Percentiles rank a stretch among this genome's conserved stretches.
phyloP scores from a whole-genome alignment of 2,329 filamentous ascomycete genomes.

The Fusarium ambrosium region DNA sequence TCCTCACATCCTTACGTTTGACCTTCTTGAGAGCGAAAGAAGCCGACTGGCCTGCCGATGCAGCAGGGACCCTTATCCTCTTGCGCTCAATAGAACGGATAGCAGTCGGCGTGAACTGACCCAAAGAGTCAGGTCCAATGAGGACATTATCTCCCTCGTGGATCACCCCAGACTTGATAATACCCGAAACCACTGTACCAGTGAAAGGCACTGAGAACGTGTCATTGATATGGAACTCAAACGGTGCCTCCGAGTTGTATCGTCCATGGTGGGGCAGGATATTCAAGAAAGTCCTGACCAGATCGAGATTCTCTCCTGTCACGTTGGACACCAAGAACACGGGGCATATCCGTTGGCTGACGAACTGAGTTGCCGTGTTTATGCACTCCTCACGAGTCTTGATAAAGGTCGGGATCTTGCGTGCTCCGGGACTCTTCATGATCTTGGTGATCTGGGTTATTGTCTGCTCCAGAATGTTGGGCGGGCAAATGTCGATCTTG shows the following conservation, averaged over 20 bases:
- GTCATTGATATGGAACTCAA: constrained; percentile 97
- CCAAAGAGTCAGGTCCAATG: constrained; percentile 90
- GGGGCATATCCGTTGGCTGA: constrained; percentile 94
- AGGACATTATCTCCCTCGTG: constrained; percentile 92
- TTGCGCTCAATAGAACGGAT: constrained; percentile 96
- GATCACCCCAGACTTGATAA: constrained; percentile 88
- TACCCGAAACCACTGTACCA: constrained; percentile 94
- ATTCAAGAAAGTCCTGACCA: constrained; percentile 93
- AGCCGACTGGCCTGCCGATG: constrained; percentile 91
- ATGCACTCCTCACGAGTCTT: constrained; percentile 92
- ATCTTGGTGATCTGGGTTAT: constrained; percentile 93
- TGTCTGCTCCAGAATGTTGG: constrained; percentile 94
- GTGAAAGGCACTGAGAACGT: constrained; percentile 98
- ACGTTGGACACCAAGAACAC: constrained; percentile 99
- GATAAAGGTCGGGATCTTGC: constrained; percentile 97
- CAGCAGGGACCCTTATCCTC: constrained; percentile 87
- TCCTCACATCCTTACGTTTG: constrained; percentile 90
- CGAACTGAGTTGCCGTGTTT: constrained; percentile 95
- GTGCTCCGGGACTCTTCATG: constrained; percentile 90
- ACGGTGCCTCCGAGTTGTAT: constrained; percentile 88
- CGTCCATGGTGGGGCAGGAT: constrained; percentile 95
- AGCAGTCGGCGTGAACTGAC: constrained; percentile 87
- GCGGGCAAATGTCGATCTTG: constrained; percentile 98
- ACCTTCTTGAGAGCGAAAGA: constrained; percentile 92
- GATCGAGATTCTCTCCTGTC: constrained; percentile 89